These are phyloP conservation scores for Myxozyma mucilagina DNA, from an alignment of 805 yeast species.

Conservation along the genomic window DNA sequence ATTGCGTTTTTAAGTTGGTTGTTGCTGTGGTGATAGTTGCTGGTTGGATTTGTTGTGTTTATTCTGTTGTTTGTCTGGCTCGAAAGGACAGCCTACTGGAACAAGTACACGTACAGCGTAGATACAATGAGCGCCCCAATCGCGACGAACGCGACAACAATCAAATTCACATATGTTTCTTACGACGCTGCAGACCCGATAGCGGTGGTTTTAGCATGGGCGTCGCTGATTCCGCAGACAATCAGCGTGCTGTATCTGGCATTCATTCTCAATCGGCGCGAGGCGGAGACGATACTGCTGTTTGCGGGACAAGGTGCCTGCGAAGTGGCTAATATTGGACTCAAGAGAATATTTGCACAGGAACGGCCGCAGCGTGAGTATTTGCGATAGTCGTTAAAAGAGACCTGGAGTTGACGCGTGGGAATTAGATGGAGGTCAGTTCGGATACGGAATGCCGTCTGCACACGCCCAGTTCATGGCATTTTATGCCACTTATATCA, in stretches of 20 bases:
- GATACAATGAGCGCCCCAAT: background rate
- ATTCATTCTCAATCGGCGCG: conserved; percentile 79
- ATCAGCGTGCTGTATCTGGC: conserved; percentile 76
- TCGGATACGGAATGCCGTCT: conserved; percentile 93
- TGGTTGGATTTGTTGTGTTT: too few species aligned
- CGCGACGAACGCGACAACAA: conserved; percentile 35
- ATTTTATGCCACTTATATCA: conserved; percentile 52
- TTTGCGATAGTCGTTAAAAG: background rate
- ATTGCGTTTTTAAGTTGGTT: too few species aligned
- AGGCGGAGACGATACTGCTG: conserved; percentile 77
- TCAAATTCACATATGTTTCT: conserved; percentile 82
- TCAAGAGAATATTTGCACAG: conserved; percentile 64
- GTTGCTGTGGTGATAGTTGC: too few species aligned
- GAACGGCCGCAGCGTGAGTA: conserved; percentile 60
- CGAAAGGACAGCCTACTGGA: too few species aligned
- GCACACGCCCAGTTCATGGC: conserved; percentile 98
- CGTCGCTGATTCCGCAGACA: conserved; percentile 79
- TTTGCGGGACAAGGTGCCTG: conserved; percentile 84
- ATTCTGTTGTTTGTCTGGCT: too few species aligned
- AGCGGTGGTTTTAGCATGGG: conserved; percentile 63
- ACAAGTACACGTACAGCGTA: too few species aligned
- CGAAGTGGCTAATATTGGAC: conserved; percentile 67
- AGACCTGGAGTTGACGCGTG: background rate
- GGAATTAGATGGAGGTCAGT: conserved; percentile 24
- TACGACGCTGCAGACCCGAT: conserved; percentile 67